These are phyloP conservation scores for Jacaranda copaia DNA, from an alignment of 257 asterid genomes.

Conservation along the genomic window DNA sequence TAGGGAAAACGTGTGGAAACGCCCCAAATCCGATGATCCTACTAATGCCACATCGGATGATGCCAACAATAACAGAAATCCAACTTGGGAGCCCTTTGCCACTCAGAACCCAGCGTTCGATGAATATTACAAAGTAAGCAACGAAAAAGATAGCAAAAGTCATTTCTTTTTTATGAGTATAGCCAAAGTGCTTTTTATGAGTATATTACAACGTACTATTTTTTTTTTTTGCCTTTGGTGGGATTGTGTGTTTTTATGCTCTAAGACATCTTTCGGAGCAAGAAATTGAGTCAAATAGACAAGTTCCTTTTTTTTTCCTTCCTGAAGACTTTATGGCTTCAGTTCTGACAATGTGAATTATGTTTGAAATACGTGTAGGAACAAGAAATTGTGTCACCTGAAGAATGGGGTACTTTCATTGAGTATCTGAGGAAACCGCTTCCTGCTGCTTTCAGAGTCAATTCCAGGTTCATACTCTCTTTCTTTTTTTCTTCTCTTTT, in stretches of 20 bases:
- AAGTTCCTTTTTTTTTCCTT: not conserved
- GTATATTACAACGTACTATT: too few relatives aligned
- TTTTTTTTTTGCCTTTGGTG: too few relatives aligned
- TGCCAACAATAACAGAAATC: conserved; percentile 32
- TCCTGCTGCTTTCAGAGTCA: conserved; percentile 95
- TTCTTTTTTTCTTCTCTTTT: too few relatives aligned
- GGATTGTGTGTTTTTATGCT: conserved; percentile 13
- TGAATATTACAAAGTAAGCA: conserved; percentile 83
- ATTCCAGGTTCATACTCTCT: conserved; percentile 65
- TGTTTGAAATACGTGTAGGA: conserved; percentile 51
- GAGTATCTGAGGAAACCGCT: conserved; percentile 68
- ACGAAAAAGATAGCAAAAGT: not conserved
- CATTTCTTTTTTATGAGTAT: not conserved
- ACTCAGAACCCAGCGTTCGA: conserved; percentile 80
- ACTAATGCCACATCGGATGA: conserved; percentile 45
- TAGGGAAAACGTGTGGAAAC: conserved; percentile 94
- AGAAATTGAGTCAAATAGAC: not conserved
- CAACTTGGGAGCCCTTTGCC: conserved; percentile 71
- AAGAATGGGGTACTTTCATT: conserved; percentile 87
- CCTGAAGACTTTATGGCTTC: not conserved
- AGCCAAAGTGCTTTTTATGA: not conserved
- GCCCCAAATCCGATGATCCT: conserved; percentile 62
- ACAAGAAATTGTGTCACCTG: conserved; percentile 75
- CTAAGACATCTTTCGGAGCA: not conserved
- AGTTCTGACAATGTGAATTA: not conserved